These are phyloP conservation scores for Zygotorulaspora danielsina DNA, from an alignment of 805 yeast species.

Conservation along the genomic window DNA sequence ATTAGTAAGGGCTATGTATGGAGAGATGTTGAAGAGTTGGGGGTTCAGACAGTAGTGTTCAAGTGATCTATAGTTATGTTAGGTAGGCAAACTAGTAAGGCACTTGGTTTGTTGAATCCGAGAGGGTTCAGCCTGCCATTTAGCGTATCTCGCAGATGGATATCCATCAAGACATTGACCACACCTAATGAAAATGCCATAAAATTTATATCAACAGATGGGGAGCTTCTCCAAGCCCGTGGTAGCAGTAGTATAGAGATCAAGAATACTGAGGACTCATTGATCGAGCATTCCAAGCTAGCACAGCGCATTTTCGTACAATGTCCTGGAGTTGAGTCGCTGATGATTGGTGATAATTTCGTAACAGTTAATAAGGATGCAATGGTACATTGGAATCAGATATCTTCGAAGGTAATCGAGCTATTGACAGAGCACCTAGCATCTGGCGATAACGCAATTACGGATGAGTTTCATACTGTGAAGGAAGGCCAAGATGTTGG, in stretches of 20 bases:
- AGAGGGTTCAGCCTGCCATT: no score
- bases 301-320: conserved; percentile 53
- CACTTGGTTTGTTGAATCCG: no score
- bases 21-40: no score
- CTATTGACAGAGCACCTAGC: conserved; percentile 30
- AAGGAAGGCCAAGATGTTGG: conserved; percentile 38
- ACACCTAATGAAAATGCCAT: conserved; percentile 78
- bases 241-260: conserved; percentile 35
- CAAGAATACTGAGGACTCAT: conserved; percentile 33
- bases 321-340: conserved; percentile 53
- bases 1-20: no score
- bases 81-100: no score
- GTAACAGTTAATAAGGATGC: conserved; percentile 67
- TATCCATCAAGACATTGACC: conserved; percentile 43
- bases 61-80: no score
- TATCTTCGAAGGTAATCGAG: conserved; percentile 57
- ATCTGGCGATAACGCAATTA: conserved; percentile 27
- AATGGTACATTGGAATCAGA: conserved; percentile 64
- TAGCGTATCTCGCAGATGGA: conserved; percentile 15
- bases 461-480: conserved; percentile 29
- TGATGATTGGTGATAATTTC: conserved; percentile 72
- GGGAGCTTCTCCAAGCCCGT: conserved; percentile 32
- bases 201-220: conserved; percentile 49
- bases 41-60: no score
- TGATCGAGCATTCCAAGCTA: conserved; percentile 50